A percentile compares a stretch with the other conserved stretches of the same genome.
These are phyloP conservation scores for Cyberlindnera subsufficiens DNA, from an alignment of 805 yeast genomes.

Conservation along the genomic window DNA sequence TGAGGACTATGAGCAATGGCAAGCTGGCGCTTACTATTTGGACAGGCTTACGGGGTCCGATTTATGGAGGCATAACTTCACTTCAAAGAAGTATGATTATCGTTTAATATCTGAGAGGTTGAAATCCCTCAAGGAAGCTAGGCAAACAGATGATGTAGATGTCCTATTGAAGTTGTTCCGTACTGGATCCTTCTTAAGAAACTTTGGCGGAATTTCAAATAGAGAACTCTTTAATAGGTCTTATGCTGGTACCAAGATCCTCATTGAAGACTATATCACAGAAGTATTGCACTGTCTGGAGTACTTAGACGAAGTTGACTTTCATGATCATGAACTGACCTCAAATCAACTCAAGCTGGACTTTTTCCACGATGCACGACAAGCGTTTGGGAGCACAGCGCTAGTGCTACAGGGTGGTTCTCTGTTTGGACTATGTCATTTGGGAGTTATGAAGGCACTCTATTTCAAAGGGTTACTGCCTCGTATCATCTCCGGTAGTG, in stretches of 20 bases:
- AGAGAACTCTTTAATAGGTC: constrained; percentile 74
- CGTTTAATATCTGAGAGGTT: constrained; percentile 71
- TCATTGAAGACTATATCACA: constrained; percentile 80
- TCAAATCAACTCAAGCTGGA: constrained; percentile 53
- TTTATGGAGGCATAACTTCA: constrained; percentile 77
- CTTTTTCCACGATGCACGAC: constrained; percentile 81
- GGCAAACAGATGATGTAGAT: constrained; percentile 48
- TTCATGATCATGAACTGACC: constrained; percentile 26
- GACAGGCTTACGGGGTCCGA: constrained; percentile 50
- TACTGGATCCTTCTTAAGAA: constrained; percentile 74
- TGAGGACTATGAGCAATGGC: constrained; percentile 68
- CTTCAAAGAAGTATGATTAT: constrained; percentile 78
- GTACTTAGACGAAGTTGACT: constrained; percentile 38
- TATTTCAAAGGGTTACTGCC: constrained; percentile 73
- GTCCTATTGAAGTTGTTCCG: constrained; percentile 61
- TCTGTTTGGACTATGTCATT: constrained; percentile 85
- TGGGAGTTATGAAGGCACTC: constrained; percentile 88
- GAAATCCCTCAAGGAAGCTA: constrained; percentile 53
- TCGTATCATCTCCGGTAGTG: constrained; percentile 81
- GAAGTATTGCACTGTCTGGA: constrained; percentile 69
- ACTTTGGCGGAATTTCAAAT: constrained; percentile 87
- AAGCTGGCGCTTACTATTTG: constrained; percentile 39
- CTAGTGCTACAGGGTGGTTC: constrained; percentile 92
- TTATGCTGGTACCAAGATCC: constrained; percentile 79
- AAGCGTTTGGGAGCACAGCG: constrained; percentile 88